Evolutionary conservation across 2,329 filamentous ascomycete genomes (phyloP).

Genomic region (Bipolaris gigantea): DNA sequence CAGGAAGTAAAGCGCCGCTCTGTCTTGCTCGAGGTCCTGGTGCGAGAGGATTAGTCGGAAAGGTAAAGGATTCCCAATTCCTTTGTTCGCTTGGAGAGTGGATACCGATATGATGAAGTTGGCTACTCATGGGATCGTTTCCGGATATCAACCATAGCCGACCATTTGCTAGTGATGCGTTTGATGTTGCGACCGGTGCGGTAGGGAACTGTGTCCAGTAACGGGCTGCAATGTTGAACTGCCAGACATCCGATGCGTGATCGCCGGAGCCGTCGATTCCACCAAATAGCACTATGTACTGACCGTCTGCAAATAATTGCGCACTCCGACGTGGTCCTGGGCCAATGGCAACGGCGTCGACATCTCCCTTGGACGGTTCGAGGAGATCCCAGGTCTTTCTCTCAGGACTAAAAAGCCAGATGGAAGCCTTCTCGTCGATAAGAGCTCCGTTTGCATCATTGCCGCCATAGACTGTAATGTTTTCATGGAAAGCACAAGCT

Average conservation of each 20-base stretch:
- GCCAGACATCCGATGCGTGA: conserved; percentile 33
- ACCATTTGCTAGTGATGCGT: conserved; percentile 42
- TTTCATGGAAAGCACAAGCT: conserved; percentile 45
- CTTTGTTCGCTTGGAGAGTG: conserved; percentile 22
- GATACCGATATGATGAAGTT: conserved; percentile 33
- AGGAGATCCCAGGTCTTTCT: conserved; percentile 33
- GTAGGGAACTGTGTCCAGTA: conserved; percentile 32
- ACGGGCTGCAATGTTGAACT: conserved; percentile 23
- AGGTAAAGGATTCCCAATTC: conserved; percentile 46
- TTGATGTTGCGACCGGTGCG: conserved; percentile 35
- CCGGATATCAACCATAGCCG: conserved; percentile 47
- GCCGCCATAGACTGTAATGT: conserved; percentile 48
- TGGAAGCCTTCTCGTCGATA: conserved; percentile 40
- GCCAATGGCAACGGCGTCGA: conserved; percentile 10
- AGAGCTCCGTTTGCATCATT: conserved; percentile 34
- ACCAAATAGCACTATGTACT: conserved; percentile 30
- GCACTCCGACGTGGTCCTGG: conserved; percentile 27
- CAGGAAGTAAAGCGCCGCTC: conserved; percentile 45
- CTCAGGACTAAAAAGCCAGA: conserved; percentile 49
- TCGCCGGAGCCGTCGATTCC: conserved; percentile 29
- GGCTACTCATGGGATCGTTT: conserved; percentile 34
- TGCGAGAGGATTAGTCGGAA: conserved; percentile 49
- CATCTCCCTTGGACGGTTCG: conserved; percentile 17
- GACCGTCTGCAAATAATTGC: conserved; percentile 26
- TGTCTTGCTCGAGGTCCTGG: conserved; percentile 47